Evolutionary conservation across 2,329 filamentous ascomycete genomes (phyloP).

Genomic region (Leptographium wingfieldii): DNA sequence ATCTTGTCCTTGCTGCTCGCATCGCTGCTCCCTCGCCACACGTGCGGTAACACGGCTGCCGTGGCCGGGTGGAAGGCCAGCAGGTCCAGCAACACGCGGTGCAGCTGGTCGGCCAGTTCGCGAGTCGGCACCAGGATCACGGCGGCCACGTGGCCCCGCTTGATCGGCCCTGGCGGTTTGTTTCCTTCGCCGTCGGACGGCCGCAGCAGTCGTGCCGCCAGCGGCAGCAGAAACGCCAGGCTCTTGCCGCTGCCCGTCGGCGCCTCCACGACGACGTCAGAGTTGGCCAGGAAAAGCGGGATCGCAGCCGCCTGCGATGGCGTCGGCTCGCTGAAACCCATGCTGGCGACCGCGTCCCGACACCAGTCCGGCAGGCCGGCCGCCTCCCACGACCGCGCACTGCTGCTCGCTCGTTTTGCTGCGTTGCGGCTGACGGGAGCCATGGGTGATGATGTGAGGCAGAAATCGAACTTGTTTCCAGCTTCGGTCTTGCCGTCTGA

Average conservation of each 20-base stretch:
- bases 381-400: conserved; percentile 48
- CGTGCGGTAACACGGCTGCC: conserved; percentile 46
- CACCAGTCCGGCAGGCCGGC: conserved; percentile 70
- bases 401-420: conserved; percentile 22
- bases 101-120: conserved; percentile 84
- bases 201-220: conserved; percentile 70
- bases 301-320: conserved; percentile 91
- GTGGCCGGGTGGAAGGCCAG: conserved; percentile 76
- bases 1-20: neutral
- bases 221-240: conserved; percentile 65
- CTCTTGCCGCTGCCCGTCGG: conserved; percentile 81
- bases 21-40: conserved; percentile 12
- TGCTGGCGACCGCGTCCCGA: conserved; percentile 66
- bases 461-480: too few relatives aligned
- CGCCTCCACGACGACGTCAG: conserved; percentile 77
- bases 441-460: conserved; percentile 11
- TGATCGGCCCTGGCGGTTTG: conserved; percentile 40
- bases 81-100: conserved; percentile 64
- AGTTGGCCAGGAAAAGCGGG: conserved; percentile 77
- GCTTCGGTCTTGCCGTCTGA: too few relatives aligned
- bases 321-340: conserved; percentile 63
- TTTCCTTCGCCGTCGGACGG: conserved; percentile 19
- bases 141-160: conserved; percentile 78
- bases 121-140: conserved; percentile 90
- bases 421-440: conserved; percentile 18